Conservation (phyloP, 345 rosid species). For the Firmiana major region DNA sequence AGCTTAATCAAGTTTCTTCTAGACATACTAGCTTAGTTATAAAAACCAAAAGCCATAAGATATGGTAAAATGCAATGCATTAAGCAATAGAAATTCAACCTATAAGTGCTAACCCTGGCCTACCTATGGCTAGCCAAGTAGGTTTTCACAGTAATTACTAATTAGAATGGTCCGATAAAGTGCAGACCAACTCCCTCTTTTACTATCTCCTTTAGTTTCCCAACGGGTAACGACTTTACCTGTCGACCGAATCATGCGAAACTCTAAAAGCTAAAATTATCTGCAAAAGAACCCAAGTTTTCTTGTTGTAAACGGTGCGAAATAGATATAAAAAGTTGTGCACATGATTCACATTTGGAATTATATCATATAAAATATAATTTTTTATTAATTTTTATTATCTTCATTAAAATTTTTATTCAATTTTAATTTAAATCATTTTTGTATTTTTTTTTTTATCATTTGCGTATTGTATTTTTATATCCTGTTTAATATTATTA, state of each 20-base stretch:
- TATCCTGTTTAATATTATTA: too few species aligned
- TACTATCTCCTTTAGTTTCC: slow-evolving; percentile 25
- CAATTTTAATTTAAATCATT: too few species aligned
- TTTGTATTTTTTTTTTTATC: too few species aligned
- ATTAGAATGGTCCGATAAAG: slow-evolving; percentile 36
- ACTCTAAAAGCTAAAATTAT: slow-evolving; percentile 9
- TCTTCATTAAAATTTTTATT: too few species aligned
- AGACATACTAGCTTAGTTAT: neutral
- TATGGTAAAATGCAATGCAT: neutral
- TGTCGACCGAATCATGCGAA: slow-evolving; percentile 47
- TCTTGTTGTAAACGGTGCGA: neutral
- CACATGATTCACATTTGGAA: too few species aligned
- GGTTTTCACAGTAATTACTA: neutral
- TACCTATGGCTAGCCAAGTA: neutral
- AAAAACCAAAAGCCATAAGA: neutral
- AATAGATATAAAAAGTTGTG: too few species aligned
- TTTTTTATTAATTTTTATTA: too few species aligned
- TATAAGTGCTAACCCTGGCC: neutral
- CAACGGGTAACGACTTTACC: slow-evolving; percentile 66
- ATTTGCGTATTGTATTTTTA: too few species aligned
- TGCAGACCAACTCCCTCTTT: slow-evolving; percentile 38
- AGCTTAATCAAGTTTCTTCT: neutral
- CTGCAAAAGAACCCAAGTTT: neutral
- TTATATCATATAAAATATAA: too few species aligned
- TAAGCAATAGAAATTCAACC: neutral